Evolutionary conservation across 169 alveolate genomes (phyloP).

Genomic region (Plasmodium knowlesi): DNA sequence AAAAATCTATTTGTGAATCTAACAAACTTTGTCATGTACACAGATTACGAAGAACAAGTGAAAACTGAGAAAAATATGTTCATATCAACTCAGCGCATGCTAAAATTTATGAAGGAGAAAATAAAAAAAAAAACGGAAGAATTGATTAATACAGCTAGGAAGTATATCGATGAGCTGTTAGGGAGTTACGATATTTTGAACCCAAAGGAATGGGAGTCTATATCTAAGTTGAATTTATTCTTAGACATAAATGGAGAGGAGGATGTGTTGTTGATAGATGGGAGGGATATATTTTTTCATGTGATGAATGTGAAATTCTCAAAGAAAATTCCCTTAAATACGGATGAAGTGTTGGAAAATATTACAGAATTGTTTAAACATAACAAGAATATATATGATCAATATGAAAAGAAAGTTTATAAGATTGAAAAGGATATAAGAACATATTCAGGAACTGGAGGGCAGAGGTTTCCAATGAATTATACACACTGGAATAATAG

Average conservation of each 20-base stretch:
- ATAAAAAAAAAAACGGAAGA: neutral
- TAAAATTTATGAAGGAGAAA: slow-evolving; percentile 11
- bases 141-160: neutral
- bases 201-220: neutral
- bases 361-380: neutral
- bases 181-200: slow-evolving; percentile 3
- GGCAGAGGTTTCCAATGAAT: slow-evolving; percentile 3
- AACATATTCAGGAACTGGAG: slow-evolving; percentile 3
- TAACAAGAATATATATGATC: neutral
- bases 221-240: slow-evolving; percentile 1
- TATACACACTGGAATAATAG: slow-evolving; percentile 24
- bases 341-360: neutral
- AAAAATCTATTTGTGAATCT: slow-evolving; percentile 1
- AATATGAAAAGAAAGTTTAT: neutral
- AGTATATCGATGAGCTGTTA: neutral
- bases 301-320: neutral
- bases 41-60: neutral
- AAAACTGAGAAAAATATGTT: neutral
- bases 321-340: neutral
- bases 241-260: slow-evolving; percentile 17
- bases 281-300: slow-evolving; percentile 1
- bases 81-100: neutral
- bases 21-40: neutral
- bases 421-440: slow-evolving; percentile 10
- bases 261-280: slow-evolving; percentile 1